Percentiles rank a stretch among this genome's conserved stretches.
Conservation (phyloP, 257 asterid genomes). For the Salvia splendens region DNA sequence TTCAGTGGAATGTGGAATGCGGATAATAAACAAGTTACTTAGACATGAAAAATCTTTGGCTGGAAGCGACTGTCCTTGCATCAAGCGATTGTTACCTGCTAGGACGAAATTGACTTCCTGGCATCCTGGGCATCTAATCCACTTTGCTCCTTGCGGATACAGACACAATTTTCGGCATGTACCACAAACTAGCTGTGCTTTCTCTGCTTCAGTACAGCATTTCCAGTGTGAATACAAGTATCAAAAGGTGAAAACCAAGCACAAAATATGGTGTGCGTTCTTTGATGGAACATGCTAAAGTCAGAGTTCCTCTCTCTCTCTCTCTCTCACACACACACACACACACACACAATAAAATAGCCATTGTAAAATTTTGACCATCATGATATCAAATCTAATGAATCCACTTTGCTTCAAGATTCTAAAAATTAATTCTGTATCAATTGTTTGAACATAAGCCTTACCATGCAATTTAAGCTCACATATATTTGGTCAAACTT, state of each 20-base stretch:
- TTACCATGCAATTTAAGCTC: background rate
- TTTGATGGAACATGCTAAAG: background rate
- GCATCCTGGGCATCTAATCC: constrained; percentile 84
- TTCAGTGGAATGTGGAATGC: background rate
- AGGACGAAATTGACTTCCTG: constrained; percentile 73
- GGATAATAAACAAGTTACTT: constrained; percentile 15
- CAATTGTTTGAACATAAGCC: background rate
- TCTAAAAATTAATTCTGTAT: background rate
- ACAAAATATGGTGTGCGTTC: background rate
- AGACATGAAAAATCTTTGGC: constrained; percentile 2
- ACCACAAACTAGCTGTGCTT: constrained; percentile 90
- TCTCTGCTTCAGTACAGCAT: constrained; percentile 50
- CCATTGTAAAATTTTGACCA: too few species aligned
- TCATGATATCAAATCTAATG: background rate
- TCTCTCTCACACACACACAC: background rate
- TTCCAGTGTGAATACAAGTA: constrained; percentile 16
- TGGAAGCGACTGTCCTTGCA: constrained; percentile 9
- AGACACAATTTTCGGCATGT: constrained; percentile 68
- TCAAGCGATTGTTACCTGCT: constrained; percentile 59
- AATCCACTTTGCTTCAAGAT: background rate
- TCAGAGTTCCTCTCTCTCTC: background rate
- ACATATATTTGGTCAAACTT: background rate
- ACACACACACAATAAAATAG: background rate
- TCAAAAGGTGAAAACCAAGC: constrained; percentile 15
- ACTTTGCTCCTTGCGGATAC: constrained; percentile 78